Evolutionary conservation across 345 rosid genomes (phyloP), one percentile per base, ranked within the genome.

Genomic region (Hibiscus trionum): DNA sequence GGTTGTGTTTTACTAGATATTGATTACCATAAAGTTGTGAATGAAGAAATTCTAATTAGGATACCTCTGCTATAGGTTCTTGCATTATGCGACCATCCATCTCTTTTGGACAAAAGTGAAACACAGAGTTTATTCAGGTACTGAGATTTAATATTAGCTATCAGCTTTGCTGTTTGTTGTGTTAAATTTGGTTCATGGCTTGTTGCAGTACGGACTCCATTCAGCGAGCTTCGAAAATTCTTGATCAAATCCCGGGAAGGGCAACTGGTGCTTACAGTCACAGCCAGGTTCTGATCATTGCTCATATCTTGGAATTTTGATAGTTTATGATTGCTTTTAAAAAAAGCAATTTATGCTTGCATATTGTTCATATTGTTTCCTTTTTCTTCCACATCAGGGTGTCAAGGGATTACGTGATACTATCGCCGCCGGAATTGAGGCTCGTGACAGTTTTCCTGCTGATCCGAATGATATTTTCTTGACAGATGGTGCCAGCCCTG

Each of bases 401-500:
- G 83, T 91, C 82, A 87, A 88, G 79, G 98, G 98, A 80, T 73
- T 94, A 66, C 93, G 98, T 76, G 97, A 91, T 59, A 63, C 91
- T 52, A 87, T 94, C 69, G 91, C 96, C 78, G 95, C 93, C 80
- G 98, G 95, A 57, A 91, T 93, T 74, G 96, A 86, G 83, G 90
- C 91, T 26, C 97, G 98, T 57, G 98, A 94, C 84, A 96, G 96
- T 70, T 91, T 85, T 79, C 90, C 94, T 76, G 88, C 88, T 75
- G 84, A 91, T 81, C 88, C 98, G 66, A 83, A 94, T 82, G 96
- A 94, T 77, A 82, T 94, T 68, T 94, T 87, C 84, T 82, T 94
- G 88, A 90, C 98, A 19, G 98, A 94, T 84, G 98, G 98, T 83
- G 98, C 96, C 61, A 93, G 96, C 75, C 97, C 97, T 29, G 97